Evolutionary conservation across 2,329 filamentous ascomycete genomes (phyloP), one percentile per base, ranked within the genome.

Genomic region (Hysterium pulicare): DNA sequence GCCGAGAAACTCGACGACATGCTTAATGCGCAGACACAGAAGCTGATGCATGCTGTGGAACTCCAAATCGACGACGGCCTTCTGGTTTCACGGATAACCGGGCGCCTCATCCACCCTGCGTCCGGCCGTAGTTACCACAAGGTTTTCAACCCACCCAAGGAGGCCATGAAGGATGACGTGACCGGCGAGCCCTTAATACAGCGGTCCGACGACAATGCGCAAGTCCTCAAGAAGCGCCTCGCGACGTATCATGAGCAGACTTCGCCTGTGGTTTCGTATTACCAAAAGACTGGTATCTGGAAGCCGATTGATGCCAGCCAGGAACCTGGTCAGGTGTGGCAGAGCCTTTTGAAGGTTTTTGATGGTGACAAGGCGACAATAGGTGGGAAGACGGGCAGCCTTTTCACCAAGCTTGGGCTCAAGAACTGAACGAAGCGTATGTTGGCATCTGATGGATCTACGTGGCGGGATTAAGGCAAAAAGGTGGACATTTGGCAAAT

Each of bases 201-300:
- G 78, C 85, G 93, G 62, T 91, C 87, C 54, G 93, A 98, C 69
- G 93, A 98, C 77, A 98, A 97, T 70, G 90, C 87, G 57, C 91
- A 90, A 7, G 89, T 93, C 33, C 81, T 98, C 53, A 91, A 90
- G 81, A 98, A 96, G 83, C 86, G 93, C 50, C 79, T 98, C 46
- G 77, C 76, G 31, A 96, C 91, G 46, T 98, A 98, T 74, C 93
- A 98, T 75, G 76, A 82, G 55, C 93, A 98, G 81, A 98, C 93
- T 24, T 73, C 82, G 33, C 93, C 93, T 16, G 93, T 98, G 38
- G 90, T 95, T 50, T 79, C 83, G 45, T 98, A 98, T 79, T 98
- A 98, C 82, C 87, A 94, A 75, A 89, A 90, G 73, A 95, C 87
- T 38, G 90, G 90, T 57, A 96, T 98, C 77, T 98, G 93, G 93